Evolutionary conservation across 441 rosid species (phyloP).

Genomic region (Syzygium syzygioides): DNA sequence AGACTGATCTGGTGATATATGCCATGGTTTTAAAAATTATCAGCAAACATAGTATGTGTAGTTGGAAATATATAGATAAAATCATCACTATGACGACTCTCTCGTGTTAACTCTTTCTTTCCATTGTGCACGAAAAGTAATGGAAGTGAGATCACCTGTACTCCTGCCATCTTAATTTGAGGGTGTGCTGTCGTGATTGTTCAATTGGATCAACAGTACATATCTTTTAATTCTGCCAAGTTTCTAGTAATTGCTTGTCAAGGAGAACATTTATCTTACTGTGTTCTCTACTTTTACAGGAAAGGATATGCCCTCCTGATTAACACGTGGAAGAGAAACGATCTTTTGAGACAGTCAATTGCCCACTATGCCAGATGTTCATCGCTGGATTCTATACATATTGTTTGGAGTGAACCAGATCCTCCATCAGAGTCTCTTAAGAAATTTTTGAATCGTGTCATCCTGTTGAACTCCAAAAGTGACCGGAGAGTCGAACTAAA

Average conservation of each 20-base stretch:
- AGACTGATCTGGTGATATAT: not conserved
- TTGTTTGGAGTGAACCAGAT: slow-evolving; percentile 92
- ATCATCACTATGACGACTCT: not conserved
- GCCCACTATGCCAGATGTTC: slow-evolving; percentile 73
- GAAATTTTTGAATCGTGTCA: slow-evolving; percentile 32
- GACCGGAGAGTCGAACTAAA: slow-evolving; percentile 44
- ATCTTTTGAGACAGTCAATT: slow-evolving; percentile 73
- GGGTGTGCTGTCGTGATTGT: not conserved
- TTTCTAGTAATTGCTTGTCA: not conserved
- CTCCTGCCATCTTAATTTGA: not conserved
- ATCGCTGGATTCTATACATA: slow-evolving; percentile 73
- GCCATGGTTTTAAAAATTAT: not conserved
- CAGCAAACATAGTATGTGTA: not conserved
- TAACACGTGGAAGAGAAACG: slow-evolving; percentile 96
- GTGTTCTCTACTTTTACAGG: slow-evolving; percentile 26
- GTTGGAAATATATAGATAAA: not conserved
- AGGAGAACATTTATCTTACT: not conserved
- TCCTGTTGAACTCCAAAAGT: slow-evolving; percentile 36
- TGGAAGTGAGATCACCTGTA: not conserved
- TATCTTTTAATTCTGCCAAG: not conserved
- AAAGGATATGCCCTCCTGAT: slow-evolving; percentile 79
- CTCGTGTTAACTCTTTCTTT: not conserved
- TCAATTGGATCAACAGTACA: not conserved
- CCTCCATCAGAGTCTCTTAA: slow-evolving; percentile 77
- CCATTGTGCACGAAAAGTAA: not conserved